These are phyloP conservation scores for Bacidia gigantensis DNA, from an alignment of 495 filamentous ascomycete species.

Conservation along the genomic window DNA sequence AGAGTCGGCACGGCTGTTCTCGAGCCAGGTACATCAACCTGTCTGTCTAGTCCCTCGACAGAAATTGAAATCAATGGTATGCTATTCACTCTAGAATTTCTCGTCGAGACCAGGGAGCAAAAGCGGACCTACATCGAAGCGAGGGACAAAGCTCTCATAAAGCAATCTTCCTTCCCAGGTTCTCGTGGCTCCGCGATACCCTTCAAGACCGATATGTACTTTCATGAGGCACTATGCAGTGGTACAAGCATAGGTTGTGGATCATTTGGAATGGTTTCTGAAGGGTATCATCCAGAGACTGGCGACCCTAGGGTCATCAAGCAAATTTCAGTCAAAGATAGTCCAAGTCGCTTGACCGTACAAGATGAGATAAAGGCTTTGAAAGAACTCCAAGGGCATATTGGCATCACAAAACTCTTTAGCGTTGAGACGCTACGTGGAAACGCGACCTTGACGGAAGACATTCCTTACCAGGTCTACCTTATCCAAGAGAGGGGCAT, in stretches of 20 bases:
- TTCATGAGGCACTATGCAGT: neutral
- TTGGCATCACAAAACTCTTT: neutral
- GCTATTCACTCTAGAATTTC: neutral
- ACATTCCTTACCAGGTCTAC: constrained; percentile 1
- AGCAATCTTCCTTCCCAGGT: neutral
- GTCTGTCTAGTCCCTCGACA: neutral
- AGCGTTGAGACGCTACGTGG: neutral
- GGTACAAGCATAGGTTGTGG: neutral
- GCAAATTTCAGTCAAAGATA: neutral
- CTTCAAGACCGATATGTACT: neutral
- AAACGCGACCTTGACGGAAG: neutral
- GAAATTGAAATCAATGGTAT: neutral
- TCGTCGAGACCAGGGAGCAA: neutral
- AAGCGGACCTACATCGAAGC: neutral
- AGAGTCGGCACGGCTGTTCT: neutral
- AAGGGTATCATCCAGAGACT: neutral
- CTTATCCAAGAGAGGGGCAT: constrained; percentile 4
- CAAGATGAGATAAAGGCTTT: neutral
- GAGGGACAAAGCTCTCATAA: neutral
- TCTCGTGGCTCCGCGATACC: neutral
- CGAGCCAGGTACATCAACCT: neutral
- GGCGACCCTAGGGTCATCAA: neutral
- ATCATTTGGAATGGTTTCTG: neutral
- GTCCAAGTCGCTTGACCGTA: neutral
- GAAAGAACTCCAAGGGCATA: neutral